These are phyloP conservation scores for Hemileccinum impolitum DNA, from an alignment of 768 basidiomycete species.

Conservation along the genomic window DNA sequence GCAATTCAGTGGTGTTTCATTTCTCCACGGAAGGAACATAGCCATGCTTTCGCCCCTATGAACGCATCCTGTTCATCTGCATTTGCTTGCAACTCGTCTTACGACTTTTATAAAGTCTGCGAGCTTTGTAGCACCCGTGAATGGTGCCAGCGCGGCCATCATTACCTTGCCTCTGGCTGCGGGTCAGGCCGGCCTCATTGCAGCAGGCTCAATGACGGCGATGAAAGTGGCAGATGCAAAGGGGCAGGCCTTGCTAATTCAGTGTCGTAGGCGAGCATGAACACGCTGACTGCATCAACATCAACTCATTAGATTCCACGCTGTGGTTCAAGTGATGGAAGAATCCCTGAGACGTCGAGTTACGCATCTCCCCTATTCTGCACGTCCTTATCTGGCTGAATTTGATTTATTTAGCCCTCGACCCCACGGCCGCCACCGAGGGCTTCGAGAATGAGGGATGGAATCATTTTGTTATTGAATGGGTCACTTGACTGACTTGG, in stretches of 20 bases:
- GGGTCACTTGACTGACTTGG: constrained; percentile 50
- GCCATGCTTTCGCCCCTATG: not conserved
- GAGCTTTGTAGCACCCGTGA: constrained; percentile 1
- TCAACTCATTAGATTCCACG: constrained; percentile 12
- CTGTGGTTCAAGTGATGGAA: constrained; percentile 23
- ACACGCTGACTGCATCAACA: constrained; percentile 3
- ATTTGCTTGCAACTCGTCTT: constrained; percentile 11
- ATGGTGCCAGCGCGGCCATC: constrained; percentile 7
- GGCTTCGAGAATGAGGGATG: constrained; percentile 52
- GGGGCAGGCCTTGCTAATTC: constrained; percentile 7
- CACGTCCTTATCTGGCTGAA: constrained; percentile 9
- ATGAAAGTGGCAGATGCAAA: constrained; percentile 5
- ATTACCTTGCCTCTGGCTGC: not conserved
- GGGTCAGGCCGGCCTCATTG: constrained; percentile 14
- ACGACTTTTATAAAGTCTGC: constrained; percentile 9
- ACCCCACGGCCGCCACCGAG: constrained; percentile 46
- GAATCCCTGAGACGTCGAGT: constrained; percentile 40
- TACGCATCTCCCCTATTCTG: constrained; percentile 10
- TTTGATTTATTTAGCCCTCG: constrained; percentile 40
- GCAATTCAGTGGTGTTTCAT: not conserved
- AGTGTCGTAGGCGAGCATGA: not conserved
- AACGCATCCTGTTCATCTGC: not conserved
- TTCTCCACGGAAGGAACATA: constrained; percentile 5
- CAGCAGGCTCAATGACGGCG: constrained; percentile 17
- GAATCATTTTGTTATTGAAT: constrained; percentile 40